Percentiles rank a stretch among this genome's conserved stretches.
Evolutionary conservation across 352 stramenopile genomes (phyloP).

Genomic region (Phytophthora lateralis): DNA sequence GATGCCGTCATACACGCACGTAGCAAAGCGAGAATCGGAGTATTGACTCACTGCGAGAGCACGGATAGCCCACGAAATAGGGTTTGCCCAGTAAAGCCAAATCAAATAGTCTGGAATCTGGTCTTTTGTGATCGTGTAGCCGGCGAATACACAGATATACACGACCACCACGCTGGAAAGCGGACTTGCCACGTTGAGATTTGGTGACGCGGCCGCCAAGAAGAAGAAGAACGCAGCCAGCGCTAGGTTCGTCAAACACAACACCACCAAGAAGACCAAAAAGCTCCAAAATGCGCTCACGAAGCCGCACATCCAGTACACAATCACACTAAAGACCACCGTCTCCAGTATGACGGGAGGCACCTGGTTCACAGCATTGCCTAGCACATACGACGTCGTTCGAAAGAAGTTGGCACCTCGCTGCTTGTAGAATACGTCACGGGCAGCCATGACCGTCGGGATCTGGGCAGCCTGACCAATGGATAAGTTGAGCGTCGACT

Average conservation of each 20-base stretch:
- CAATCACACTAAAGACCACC: conserved; percentile 63
- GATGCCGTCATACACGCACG: neutral
- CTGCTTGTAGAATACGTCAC: conserved; percentile 52
- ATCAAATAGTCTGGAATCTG: conserved; percentile 26
- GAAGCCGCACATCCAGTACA: conserved; percentile 75
- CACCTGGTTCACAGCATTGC: conserved; percentile 14
- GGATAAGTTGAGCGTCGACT: conserved; percentile 61
- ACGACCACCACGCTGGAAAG: conserved; percentile 32
- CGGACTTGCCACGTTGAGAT: conserved; percentile 36
- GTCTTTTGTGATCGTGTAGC: conserved; percentile 32
- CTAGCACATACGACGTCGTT: conserved; percentile 58
- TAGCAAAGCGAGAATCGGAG: conserved; percentile 9
- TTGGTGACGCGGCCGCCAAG: conserved; percentile 16
- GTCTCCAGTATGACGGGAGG: conserved; percentile 48
- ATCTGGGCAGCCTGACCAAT: conserved; percentile 63
- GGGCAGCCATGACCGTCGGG: conserved; percentile 48
- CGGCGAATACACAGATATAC: conserved; percentile 38
- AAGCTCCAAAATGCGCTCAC: neutral
- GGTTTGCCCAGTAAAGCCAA: conserved; percentile 36
- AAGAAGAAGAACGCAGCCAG: conserved; percentile 35
- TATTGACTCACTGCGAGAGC: conserved; percentile 34
- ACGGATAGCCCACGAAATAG: conserved; percentile 36
- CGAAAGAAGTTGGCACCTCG: conserved; percentile 52
- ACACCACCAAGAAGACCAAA: conserved; percentile 37
- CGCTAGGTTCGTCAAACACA: conserved; percentile 53